Evolutionary conservation across 768 basidiomycete species (phyloP), one percentile per base, ranked within the genome.

Genomic region (Termitomyces sp.): DNA sequence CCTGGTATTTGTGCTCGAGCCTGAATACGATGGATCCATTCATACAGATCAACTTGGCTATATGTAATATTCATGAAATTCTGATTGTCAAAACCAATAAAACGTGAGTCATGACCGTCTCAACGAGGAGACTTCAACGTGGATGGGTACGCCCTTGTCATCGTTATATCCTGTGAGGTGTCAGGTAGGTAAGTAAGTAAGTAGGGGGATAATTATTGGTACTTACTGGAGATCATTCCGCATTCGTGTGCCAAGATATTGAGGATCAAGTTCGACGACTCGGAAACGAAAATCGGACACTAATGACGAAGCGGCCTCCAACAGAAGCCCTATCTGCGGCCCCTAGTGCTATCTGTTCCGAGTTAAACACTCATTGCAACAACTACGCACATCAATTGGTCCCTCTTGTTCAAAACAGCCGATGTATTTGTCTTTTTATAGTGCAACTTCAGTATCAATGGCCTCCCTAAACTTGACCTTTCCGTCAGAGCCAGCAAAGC

Each of bases 401-500:
- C 56, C 42, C n/a, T 87, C 77, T 56, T 75, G 57, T 66, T 64
- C 33, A 91, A 70, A 6, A 86, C 71, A 16, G 83, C 80, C 2
- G 63, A 61, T 0, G 80, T 82, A 49, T 74, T 70, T 1, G 72
- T 72, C 0, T 77, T 87, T 76, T 91, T 86, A 72, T 87, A 89
- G 68, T 1, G 77, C 83, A 7, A 85, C 78, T 60, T 90, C 87
- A 0, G 83, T 80, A 2, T 86, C 88, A 20, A 87, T 59, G 1
- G 77, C 75, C 54, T 76, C 77, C 69, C 86, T 69, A 64, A 79
- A 87, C 12, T 74, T 66, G 6, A 90, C 84, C 69, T 92, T 90
- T 52, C 87, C 84, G 24, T 89, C 85, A 0, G 80, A 80, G 5
- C 90, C 87, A 0, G 87, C 84, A 2, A 87, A 0, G 80, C 85